Evolutionary conservation across 2,329 filamentous ascomycete genomes (phyloP).

Genomic region (Alternaria metachromatica): DNA sequence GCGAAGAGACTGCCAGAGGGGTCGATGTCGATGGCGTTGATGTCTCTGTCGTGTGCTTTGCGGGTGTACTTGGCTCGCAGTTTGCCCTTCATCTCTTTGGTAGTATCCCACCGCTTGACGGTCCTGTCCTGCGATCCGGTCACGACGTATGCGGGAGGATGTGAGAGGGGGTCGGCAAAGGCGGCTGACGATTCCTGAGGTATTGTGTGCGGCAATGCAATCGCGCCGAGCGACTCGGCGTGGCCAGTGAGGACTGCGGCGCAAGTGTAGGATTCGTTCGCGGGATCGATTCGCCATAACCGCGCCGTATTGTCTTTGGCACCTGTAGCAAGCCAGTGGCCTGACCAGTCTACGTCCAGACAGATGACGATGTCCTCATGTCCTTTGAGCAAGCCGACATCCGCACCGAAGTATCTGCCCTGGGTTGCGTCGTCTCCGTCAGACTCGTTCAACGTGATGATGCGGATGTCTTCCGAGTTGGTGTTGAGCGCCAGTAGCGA

Average conservation of each 20-base stretch:
- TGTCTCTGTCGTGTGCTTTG: constrained; percentile 98
- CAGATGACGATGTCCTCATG: constrained; percentile 97
- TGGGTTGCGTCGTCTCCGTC: constrained; percentile 32
- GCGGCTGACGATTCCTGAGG: constrained; percentile 74
- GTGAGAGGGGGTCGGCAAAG: constrained; percentile 73
- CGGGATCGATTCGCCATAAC: constrained; percentile 84
- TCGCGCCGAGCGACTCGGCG: constrained; percentile 90
- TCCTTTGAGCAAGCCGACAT: constrained; percentile 83
- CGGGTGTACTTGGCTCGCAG: constrained; percentile 80
- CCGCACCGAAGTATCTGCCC: constrained; percentile 82
- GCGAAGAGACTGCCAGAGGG: constrained; percentile 81
- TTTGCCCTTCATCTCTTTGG: constrained; percentile 58
- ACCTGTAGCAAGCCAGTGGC: constrained; percentile 93
- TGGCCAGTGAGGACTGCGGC: constrained; percentile 87
- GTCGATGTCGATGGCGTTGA: constrained; percentile 90
- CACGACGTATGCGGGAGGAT: constrained; percentile 83
- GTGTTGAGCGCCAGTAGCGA: constrained; percentile 89
- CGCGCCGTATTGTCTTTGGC: constrained; percentile 96
- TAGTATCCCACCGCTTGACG: constrained; percentile 89
- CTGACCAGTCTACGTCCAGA: constrained; percentile 94
- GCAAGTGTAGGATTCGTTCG: constrained; percentile 76
- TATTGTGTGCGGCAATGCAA: constrained; percentile 75
- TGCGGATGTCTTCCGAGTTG: constrained; percentile 89
- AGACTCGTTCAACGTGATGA: constrained; percentile 71
- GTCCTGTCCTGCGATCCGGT: constrained; percentile 96